Base-by-base conservation (phyloP, 2,329 filamentous ascomycete species). In the Scopulariopsis brevicaulis region DNA sequence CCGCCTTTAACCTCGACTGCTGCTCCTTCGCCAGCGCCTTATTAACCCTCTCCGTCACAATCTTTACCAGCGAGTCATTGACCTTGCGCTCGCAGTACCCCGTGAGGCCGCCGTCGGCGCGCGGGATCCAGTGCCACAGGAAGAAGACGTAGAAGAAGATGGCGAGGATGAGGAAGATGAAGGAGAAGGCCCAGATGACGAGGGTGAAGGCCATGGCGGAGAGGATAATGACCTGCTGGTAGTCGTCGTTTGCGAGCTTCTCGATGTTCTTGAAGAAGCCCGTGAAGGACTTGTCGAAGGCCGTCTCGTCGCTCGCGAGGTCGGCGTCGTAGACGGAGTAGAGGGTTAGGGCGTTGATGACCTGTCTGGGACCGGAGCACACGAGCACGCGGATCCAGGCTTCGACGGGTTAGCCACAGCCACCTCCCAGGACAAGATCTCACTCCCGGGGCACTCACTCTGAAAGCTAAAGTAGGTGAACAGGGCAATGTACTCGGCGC, bases 61-160 rank as follows among this genome's bases (percentile, higher is more conserved):
- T 94, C 64, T 84, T 84, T 67, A 87, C 87, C 63, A 99, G 78
- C 63, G 91, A 80, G 65, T 83, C 86, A 72, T 96, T 95, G 69
- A 96, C 86, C 75, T 97, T 97, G 53, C 91, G 86, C 61, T 89
- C 87, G 69, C 94, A 97, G 73, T 96, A 99, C 28, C 85, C 85
- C 5, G 84, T 83, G 34, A 99, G 78, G 8, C 88, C 86, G 6
- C 90, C 90, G 66, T 96, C 91, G 12, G 83, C 77, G 40, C 81
- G 81, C 1, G 92, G 91, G 61, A 99, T 93, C 72, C 93, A 94
- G 71, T 94, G 89, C 82, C 89, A 96, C 6, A 99, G 79, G 70
- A 96, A 99, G 65, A 90, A 82, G 43, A 96, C 71, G 71, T 96
- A 97, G 60, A 96, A 84, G 1, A 95, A 65, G 24, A 85, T 75